Conservation (phyloP, 257 asterid genomes). For the Marsdenia floribunda region DNA sequence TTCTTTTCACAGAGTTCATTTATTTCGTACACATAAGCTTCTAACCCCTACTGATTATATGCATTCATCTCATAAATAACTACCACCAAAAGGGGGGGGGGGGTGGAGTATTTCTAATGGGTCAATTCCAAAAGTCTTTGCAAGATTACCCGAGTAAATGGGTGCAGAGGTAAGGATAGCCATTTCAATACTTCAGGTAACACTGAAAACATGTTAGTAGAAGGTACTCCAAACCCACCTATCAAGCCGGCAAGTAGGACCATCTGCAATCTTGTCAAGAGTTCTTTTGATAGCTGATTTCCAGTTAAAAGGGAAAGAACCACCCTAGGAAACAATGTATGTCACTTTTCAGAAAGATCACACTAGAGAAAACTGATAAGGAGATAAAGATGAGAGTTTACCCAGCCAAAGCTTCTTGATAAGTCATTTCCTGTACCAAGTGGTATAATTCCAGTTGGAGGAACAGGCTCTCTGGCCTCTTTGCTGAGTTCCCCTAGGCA, state of each 20-base stretch:
- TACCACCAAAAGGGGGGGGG: background rate
- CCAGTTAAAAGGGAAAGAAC: constrained; percentile 95
- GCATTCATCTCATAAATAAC: constrained; percentile 5
- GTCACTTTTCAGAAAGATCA: constrained; percentile 21
- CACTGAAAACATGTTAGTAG: constrained; percentile 12
- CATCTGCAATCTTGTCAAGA: constrained; percentile 55
- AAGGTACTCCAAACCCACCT: constrained; percentile 42
- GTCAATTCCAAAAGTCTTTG: background rate
- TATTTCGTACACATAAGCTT: background rate
- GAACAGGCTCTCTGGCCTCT: constrained; percentile 62
- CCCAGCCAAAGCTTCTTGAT: constrained; percentile 97
- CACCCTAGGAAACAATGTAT: constrained; percentile 53
- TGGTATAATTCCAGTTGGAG: constrained; percentile 80
- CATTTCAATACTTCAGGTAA: constrained; percentile 4
- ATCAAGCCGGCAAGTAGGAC: constrained; percentile 61
- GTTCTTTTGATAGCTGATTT: constrained; percentile 79
- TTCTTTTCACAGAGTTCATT: background rate
- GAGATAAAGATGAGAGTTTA: constrained; percentile 30
- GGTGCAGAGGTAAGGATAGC: background rate
- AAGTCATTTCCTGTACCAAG: constrained; percentile 99
- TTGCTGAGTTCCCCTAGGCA: constrained; percentile 82
- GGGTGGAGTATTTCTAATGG: background rate
- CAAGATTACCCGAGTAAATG: background rate
- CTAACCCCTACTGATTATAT: background rate
- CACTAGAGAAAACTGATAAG: constrained; percentile 16